Percentiles rank a stretch among this genome's conserved stretches.
Conservation (phyloP, 1,284 basidiomycete species). For the Athelia sp. region DNA sequence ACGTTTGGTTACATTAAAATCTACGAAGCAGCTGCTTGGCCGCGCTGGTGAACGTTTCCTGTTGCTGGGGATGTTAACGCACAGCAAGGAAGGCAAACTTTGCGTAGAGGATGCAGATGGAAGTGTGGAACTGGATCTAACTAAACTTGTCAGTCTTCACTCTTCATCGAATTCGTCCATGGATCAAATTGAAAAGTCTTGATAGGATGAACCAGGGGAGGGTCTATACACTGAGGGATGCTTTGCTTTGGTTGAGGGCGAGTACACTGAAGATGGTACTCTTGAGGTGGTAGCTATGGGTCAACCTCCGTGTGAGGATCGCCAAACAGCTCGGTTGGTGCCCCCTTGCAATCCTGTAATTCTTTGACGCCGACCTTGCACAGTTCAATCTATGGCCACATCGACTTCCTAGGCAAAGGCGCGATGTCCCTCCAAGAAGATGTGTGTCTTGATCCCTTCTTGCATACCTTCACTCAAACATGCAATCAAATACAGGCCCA, state of each 20-base stretch:
- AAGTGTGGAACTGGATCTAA: constrained; percentile 84
- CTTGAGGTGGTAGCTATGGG: constrained; percentile 92
- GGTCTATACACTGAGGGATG: constrained; percentile 97
- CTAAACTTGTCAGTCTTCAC: constrained; percentile 63
- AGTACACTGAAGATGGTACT: constrained; percentile 90
- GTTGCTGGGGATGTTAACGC: constrained; percentile 89
- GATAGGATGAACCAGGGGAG: constrained; percentile 86
- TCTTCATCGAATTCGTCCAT: constrained; percentile 1
- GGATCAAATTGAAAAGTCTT: constrained; percentile 7
- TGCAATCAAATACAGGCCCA: constrained; percentile 39
- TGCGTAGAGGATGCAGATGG: constrained; percentile 96
- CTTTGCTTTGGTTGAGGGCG: constrained; percentile 93
- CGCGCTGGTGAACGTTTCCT: constrained; percentile 88
- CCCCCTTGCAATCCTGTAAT: not conserved
- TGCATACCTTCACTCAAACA: constrained; percentile 2
- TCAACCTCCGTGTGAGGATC: constrained; percentile 92
- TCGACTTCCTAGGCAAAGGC: constrained; percentile 93
- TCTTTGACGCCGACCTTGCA: constrained; percentile 3
- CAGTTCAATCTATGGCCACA: constrained; percentile 81
- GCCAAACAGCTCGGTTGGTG: constrained; percentile 72
- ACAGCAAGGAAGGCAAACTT: constrained; percentile 85
- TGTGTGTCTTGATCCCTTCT: constrained; percentile 38
- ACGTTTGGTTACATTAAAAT: constrained; percentile 64
- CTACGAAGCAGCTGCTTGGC: constrained; percentile 94
- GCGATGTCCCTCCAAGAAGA: constrained; percentile 91